Conservation (phyloP, 202 grass and related monocot species). For the Brachypodium distachyon region DNA sequence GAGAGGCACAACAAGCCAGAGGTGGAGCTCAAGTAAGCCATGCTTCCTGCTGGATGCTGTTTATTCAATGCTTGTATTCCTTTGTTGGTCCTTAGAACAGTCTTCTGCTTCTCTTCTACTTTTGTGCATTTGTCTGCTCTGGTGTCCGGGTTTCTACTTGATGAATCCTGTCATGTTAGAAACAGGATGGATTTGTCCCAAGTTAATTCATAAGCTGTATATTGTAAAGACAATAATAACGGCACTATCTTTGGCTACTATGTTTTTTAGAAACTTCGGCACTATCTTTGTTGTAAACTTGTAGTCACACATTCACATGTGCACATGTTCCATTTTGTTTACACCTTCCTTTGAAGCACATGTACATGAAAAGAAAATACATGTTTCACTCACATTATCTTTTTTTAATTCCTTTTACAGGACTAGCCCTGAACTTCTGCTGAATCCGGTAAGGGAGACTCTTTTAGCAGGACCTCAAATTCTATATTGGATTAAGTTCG, state of each 20-base stretch:
- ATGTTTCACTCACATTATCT: neutral
- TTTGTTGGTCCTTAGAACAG: neutral
- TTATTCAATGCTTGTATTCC: neutral
- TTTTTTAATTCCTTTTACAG: conserved; percentile 45
- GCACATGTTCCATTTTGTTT: neutral
- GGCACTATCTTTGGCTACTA: neutral
- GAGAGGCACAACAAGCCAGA: conserved; percentile 97
- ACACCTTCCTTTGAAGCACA: neutral
- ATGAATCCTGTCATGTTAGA: neutral
- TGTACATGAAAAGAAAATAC: neutral
- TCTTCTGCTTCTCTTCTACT: neutral
- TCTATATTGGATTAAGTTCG: neutral
- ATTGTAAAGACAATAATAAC: neutral
- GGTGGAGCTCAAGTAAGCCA: conserved; percentile 87
- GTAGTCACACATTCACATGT: neutral
- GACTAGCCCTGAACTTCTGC: conserved; percentile 75
- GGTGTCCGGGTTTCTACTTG: neutral
- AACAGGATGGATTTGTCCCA: neutral
- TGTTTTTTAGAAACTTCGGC: too few relatives aligned
- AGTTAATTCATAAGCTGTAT: neutral
- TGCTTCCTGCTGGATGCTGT: neutral
- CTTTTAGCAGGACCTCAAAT: neutral
- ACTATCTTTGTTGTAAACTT: neutral
- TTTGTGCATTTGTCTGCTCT: neutral
- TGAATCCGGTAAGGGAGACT: conserved; percentile 59